Percentiles rank a stretch among this genome's conserved stretches.
Evolutionary conservation across 129 eudicot genomes (phyloP).

Genomic region (Kitagawia praeruptora): DNA sequence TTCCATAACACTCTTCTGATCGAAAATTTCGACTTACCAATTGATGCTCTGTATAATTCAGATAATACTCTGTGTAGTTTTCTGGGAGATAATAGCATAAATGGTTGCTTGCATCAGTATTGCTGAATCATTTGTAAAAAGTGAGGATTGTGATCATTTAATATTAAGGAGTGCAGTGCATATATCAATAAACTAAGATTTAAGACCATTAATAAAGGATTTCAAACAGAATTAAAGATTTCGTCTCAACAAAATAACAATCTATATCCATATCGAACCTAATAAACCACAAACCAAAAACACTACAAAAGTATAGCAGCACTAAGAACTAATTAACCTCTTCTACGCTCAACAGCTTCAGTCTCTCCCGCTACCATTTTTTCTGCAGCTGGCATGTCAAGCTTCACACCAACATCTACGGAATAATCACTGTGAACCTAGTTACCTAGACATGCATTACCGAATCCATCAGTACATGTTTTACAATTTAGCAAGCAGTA

Average conservation of each 20-base stretch:
- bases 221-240: neutral
- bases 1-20: constrained; percentile 12
- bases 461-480: neutral
- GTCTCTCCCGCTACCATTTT: neutral
- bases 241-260: neutral
- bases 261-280: neutral
- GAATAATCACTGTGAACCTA: constrained; percentile 1
- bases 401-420: constrained; percentile 11
- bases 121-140: too few relatives aligned
- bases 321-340: neutral
- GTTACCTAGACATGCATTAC: neutral
- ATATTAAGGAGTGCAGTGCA: neutral
- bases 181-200: neutral
- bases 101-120: too few relatives aligned
- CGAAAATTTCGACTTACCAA: constrained; percentile 9
- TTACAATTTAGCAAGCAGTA: too few relatives aligned
- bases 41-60: neutral
- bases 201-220: neutral
- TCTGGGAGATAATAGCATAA: too few relatives aligned
- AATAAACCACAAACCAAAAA: neutral
- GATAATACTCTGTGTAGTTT: too few relatives aligned
- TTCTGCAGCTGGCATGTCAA: constrained; percentile 8
- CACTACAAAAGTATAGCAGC: neutral
- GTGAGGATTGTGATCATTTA: too few relatives aligned
- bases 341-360: constrained; percentile 10